These are phyloP conservation scores for Acanthamoeba polyphaga DNA, from an alignment of 208 protist species.

Conservation along the genomic window DNA sequence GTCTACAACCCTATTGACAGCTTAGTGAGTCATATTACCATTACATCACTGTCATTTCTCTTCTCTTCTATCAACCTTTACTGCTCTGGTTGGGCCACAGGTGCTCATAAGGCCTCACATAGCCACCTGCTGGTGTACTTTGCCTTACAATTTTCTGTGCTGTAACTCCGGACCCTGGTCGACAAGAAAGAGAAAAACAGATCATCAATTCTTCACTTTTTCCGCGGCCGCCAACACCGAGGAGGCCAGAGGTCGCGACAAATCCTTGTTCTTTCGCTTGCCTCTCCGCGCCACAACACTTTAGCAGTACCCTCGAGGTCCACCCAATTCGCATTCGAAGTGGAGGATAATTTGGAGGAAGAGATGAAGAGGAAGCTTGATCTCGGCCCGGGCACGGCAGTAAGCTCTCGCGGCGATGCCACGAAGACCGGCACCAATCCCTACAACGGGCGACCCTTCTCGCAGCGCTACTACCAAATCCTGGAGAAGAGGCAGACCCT, in stretches of 20 bases:
- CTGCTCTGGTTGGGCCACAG: too few species aligned
- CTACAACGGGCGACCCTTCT: constrained; percentile 88
- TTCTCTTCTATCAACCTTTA: too few species aligned
- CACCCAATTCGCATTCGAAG: background rate
- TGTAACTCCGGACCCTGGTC: too few species aligned
- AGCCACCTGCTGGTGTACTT: too few species aligned
- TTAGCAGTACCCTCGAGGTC: background rate
- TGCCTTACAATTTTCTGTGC: too few species aligned
- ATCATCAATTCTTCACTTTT: constrained; percentile 1
- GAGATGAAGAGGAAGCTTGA: constrained; percentile 61
- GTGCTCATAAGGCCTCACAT: too few species aligned
- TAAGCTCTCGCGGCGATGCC: background rate
- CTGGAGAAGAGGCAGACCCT: constrained; percentile 91
- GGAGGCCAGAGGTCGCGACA: background rate
- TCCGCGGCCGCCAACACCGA: background rate
- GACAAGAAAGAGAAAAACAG: too few species aligned
- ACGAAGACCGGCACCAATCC: constrained; percentile 83
- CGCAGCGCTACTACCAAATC: constrained; percentile 92
- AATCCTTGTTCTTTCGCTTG: background rate
- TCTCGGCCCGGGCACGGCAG: background rate
- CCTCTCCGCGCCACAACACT: background rate
- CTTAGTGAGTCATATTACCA: too few species aligned
- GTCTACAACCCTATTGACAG: too few species aligned
- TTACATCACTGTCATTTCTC: too few species aligned
- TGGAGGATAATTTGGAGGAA: background rate